phyloP scores from a whole-genome alignment of 768 basidiomycete species.

The Gloeopeniophorella convolvens region DNA sequence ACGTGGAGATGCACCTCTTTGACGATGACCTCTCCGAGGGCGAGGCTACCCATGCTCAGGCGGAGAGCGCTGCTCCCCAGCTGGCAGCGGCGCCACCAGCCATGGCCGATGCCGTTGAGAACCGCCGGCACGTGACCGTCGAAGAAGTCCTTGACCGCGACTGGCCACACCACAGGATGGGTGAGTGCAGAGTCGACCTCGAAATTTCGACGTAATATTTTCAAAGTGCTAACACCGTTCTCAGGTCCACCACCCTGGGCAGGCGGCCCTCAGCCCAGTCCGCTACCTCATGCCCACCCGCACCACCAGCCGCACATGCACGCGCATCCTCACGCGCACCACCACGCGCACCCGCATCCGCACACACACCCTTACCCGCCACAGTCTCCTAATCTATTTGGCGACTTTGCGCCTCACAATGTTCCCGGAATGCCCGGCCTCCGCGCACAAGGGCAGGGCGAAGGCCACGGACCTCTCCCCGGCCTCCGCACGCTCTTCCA shows the following conservation, averaged over 20 bases:
- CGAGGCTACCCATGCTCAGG: neutral
- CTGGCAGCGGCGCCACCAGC: neutral
- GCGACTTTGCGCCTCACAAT: conserved; percentile 2
- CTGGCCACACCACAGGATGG: neutral
- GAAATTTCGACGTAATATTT: too few species aligned
- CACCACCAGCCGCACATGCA: conserved; percentile 1
- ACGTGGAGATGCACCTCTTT: conserved; percentile 19
- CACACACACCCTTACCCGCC: neutral
- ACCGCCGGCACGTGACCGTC: conserved; percentile 5
- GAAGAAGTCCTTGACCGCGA: conserved; percentile 13
- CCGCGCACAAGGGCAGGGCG: conserved; percentile 16
- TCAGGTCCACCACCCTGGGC: conserved; percentile 1
- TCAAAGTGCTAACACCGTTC: neutral
- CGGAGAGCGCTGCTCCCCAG: neutral
- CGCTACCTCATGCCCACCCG: neutral
- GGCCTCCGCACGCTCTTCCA: conserved; percentile 18
- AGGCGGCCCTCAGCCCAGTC: neutral
- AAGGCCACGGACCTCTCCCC: conserved; percentile 16
- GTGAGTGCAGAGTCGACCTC: conserved; percentile 1
- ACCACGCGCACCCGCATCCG: neutral
- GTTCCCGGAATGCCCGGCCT: conserved; percentile 12
- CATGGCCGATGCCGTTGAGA: neutral
- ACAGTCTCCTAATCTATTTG: neutral
- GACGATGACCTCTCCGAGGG: conserved; percentile 5
- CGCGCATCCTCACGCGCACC: neutral